Percentiles rank a stretch among this genome's conserved stretches.
Evolutionary conservation across 2,329 filamentous ascomycete species (phyloP).

Genomic region (Alternaria atra): DNA sequence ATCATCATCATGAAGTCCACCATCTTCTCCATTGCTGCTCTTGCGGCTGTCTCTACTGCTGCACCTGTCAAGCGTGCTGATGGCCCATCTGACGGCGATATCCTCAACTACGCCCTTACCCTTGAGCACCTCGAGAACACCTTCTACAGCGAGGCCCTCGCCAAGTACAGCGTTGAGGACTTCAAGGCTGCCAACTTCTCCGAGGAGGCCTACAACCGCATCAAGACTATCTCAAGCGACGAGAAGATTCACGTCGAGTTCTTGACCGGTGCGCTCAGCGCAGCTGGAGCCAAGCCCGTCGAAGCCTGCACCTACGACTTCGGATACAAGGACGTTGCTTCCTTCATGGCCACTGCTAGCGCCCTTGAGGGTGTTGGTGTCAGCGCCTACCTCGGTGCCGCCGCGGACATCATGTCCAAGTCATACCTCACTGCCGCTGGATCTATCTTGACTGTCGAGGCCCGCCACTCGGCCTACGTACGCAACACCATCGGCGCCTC

Average conservation of each 20-base stretch:
- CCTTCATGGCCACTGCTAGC: constrained; percentile 62
- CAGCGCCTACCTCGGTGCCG: constrained; percentile 69
- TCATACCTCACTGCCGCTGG: constrained; percentile 69
- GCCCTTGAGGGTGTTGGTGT: constrained; percentile 67
- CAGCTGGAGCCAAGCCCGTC: constrained; percentile 62
- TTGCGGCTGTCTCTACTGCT: constrained; percentile 23
- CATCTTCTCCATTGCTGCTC: constrained; percentile 17
- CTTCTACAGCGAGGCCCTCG: constrained; percentile 69
- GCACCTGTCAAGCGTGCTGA: constrained; percentile 39
- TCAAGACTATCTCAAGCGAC: constrained; percentile 65
- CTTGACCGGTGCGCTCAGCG: constrained; percentile 56
- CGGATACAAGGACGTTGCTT: constrained; percentile 56
- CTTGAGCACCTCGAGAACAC: constrained; percentile 63
- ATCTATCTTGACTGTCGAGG: constrained; percentile 70
- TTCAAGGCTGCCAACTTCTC: constrained; percentile 45
- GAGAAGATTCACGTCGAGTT: constrained; percentile 68
- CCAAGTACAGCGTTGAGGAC: constrained; percentile 59
- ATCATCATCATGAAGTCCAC: constrained; percentile 28
- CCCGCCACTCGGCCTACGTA: constrained; percentile 70
- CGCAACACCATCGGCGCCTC: constrained; percentile 59
- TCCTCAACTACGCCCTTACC: constrained; percentile 57
- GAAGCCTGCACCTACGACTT: constrained; percentile 66
- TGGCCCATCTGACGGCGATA: constrained; percentile 34
- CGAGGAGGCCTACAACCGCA: constrained; percentile 64
- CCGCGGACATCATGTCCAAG: constrained; percentile 65